A percentile compares a stretch with the other conserved stretches of the same genome.
Conservation (phyloP, 2,329 filamentous ascomycete species). For the Aspergillus fijiensis region DNA sequence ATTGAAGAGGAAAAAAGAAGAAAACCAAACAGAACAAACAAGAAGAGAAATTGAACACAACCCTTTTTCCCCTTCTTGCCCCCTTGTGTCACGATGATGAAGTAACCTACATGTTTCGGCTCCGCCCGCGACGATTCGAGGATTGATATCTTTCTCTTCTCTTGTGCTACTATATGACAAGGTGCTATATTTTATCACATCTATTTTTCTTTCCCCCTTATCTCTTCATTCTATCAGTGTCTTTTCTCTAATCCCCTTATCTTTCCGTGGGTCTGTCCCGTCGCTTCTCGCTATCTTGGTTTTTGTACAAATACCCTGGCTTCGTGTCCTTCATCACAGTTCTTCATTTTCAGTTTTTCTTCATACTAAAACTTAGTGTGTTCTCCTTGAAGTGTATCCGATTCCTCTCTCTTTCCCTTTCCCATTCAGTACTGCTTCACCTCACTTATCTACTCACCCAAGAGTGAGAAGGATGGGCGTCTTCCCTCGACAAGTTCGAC, state of each 20-base stretch:
- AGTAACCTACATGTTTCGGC: background rate
- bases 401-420: background rate
- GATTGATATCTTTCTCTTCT: background rate
- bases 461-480: background rate
- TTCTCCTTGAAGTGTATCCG: background rate
- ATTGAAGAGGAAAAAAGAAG: constrained; percentile 20
- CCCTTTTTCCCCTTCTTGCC: background rate
- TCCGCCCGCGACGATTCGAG: background rate
- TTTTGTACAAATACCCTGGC: constrained; percentile 23
- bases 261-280: background rate
- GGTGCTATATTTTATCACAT: background rate
- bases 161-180: background rate
- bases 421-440: background rate
- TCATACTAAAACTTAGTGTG: background rate
- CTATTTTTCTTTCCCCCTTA: background rate
- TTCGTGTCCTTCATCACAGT: constrained; percentile 10
- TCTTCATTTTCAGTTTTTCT: background rate
- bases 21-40: background rate
- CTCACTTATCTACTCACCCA: background rate
- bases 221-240: constrained; percentile 4
- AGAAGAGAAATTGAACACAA: background rate
- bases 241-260: background rate
- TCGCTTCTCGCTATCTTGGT: background rate
- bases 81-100: background rate
- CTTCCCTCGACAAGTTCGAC: too few relatives aligned